Base-by-base conservation (phyloP, 2,329 filamentous ascomycete genomes). In the Arthroderma sp. region DNA sequence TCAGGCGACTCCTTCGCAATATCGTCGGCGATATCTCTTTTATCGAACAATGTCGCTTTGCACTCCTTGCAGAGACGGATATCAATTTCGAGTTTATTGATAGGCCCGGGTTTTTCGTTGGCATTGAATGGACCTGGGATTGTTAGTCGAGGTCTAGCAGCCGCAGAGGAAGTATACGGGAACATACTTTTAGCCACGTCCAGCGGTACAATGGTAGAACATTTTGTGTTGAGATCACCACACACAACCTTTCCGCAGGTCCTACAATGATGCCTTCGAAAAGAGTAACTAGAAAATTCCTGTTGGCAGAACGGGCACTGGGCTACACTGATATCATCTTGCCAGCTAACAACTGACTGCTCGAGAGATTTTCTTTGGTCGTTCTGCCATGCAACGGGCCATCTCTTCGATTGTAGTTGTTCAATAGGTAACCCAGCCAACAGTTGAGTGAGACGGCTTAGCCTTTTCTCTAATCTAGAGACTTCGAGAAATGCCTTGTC, bases 251-350 rank as follows among this genome's bases (percentile, higher is more conserved):
- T 78, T 3, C 91, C 91, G 56, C 91, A 98, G 64, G 94, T 82
- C 44, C 91, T 78, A 64, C 91, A 98, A 63, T 98, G 91, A 62
- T 96, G 91, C 53, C 91, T 73, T 55, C 91, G 78, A 57, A 96
- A 94, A 1, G 86, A 84, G 75, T 94, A 96, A 9, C 81, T 83
- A 1, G 86, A 83, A 62, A 98, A 98, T 46, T 94, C 86, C 56
- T 98, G 91, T 58, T 94, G 85, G 56, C 91, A 98, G 58, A 94
- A 94, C 0, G 91, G 91, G 58, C 91, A 98, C 51, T 80, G 80
- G 1, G 72, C 50, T 4, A 98, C 87, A 30, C 72, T 77, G 0
- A 81, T 73, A 62, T 98, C 91, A 43, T 96, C 88, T 62, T 98
- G 85, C 91, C 91, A 98, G 0, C 82, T 83, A 10, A 98, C 88